phyloP scores from a whole-genome alignment of 2,329 filamentous ascomycete genomes.

The Thielaviopsis populi region DNA sequence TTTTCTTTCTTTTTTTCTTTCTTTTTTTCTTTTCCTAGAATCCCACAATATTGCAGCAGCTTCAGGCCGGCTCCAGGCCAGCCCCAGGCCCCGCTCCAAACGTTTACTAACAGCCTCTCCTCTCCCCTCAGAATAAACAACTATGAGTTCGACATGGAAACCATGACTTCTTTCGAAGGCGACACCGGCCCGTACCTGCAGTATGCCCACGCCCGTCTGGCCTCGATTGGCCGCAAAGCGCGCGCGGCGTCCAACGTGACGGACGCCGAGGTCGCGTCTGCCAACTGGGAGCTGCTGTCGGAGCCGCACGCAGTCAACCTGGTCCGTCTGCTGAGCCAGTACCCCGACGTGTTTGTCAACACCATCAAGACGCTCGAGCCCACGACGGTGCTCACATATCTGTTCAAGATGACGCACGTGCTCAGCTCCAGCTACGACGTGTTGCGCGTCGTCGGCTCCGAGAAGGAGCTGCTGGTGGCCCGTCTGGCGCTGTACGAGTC shows the following conservation, averaged over 20 bases:
- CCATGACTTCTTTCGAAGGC: slow-evolving; percentile 72
- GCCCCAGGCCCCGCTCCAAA: slow-evolving; percentile 12
- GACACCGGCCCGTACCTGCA: slow-evolving; percentile 77
- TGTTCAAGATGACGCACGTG: slow-evolving; percentile 76
- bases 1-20: too few species aligned
- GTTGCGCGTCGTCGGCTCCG: slow-evolving; percentile 66
- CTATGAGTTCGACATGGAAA: slow-evolving; percentile 62
- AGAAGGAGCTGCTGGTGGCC: slow-evolving; percentile 53
- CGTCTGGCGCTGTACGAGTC: slow-evolving; percentile 66
- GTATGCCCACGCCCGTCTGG: slow-evolving; percentile 63
- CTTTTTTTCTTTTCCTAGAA: too few species aligned
- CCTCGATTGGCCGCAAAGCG: slow-evolving; percentile 45
- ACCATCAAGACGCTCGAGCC: slow-evolving; percentile 75
- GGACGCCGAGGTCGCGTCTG: slow-evolving; percentile 42
- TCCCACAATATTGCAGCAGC: too few species aligned
- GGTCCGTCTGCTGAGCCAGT: slow-evolving; percentile 62
- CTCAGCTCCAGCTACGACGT: slow-evolving; percentile 71
- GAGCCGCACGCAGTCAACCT: slow-evolving; percentile 61
- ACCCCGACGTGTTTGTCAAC: slow-evolving; percentile 72
- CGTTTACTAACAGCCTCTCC: slow-evolving; percentile 6
- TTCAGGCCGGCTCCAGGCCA: too few species aligned
- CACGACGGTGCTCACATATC: slow-evolving; percentile 41
- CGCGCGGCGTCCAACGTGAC: slow-evolving; percentile 39
- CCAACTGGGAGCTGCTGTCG: slow-evolving; percentile 52
- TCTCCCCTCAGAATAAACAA: slow-evolving; percentile 39